phyloP scores from a whole-genome alignment of 208 protist genomes.

The Trichomonas tenax region DNA sequence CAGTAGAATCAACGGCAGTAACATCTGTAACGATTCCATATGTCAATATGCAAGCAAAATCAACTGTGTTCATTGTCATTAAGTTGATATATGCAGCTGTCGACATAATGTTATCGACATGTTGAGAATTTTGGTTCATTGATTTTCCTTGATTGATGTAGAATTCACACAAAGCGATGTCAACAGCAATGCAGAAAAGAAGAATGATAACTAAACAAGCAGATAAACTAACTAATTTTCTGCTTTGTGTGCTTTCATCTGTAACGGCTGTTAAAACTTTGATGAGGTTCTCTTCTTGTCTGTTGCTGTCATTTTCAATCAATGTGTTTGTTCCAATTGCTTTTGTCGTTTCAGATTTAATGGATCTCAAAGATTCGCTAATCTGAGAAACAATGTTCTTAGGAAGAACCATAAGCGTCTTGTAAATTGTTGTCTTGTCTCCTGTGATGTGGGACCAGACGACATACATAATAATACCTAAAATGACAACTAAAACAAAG shows the following conservation, averaged over 20 bases:
- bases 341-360: neutral
- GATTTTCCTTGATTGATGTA: neutral
- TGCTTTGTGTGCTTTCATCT: neutral
- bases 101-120: neutral
- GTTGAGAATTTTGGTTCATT: neutral
- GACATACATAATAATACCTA: neutral
- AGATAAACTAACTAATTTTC: neutral
- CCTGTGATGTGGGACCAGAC: neutral
- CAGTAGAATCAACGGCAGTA: neutral
- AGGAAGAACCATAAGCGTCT: neutral
- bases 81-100: neutral
- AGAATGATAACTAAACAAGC: neutral
- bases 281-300: neutral
- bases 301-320: neutral
- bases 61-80: neutral
- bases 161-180: neutral
- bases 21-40: neutral
- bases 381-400: neutral
- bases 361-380: neutral
- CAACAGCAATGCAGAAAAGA: neutral
- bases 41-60: neutral
- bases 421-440: neutral
- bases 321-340: neutral
- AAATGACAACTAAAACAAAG: neutral
- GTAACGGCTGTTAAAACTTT: neutral